Percentiles rank a stretch among this genome's conserved stretches.
These are phyloP conservation scores for Alternaria tenuissima DNA, from an alignment of 2,329 filamentous ascomycete species.

Conservation along the genomic window DNA sequence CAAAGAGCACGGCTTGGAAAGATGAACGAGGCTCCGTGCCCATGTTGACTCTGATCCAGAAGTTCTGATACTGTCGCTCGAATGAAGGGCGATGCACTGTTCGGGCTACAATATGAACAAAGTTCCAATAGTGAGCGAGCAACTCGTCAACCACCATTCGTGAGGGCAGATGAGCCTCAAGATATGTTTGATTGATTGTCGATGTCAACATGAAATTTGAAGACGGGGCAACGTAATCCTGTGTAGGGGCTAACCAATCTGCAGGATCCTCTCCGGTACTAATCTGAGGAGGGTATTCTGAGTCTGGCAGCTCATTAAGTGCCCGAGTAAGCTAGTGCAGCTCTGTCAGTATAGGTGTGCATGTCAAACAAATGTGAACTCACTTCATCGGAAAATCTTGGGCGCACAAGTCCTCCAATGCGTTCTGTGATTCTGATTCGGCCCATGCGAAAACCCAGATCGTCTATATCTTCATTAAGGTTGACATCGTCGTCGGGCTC, in stretches of 20 bases:
- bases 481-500: slow-evolving; percentile 68
- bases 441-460: slow-evolving; percentile 75
- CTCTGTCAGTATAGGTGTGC: slow-evolving; percentile 5
- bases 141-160: slow-evolving; percentile 67
- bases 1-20: slow-evolving; percentile 73
- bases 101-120: slow-evolving; percentile 74
- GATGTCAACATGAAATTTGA: slow-evolving; percentile 72
- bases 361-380: slow-evolving; percentile 21
- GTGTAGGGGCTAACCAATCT: slow-evolving; percentile 69
- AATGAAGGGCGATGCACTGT: slow-evolving; percentile 73
- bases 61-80: slow-evolving; percentile 68
- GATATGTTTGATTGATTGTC: slow-evolving; percentile 53
- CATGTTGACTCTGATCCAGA: slow-evolving; percentile 69
- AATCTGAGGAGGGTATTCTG: slow-evolving; percentile 5
- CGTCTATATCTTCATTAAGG: slow-evolving; percentile 74
- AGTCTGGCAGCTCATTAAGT: slow-evolving; percentile 38
- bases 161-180: slow-evolving; percentile 69
- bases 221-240: slow-evolving; percentile 72
- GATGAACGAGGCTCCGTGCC: slow-evolving; percentile 70
- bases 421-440: slow-evolving; percentile 77
- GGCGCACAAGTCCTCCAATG: slow-evolving; percentile 75
- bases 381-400: slow-evolving; percentile 75
- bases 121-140: slow-evolving; percentile 71
- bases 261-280: slow-evolving; percentile 25
- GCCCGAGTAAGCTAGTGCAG: slow-evolving; percentile 39